Base-by-base conservation (phyloP, 2,329 filamentous ascomycete species). In the Lasiodiplodia sp. region DNA sequence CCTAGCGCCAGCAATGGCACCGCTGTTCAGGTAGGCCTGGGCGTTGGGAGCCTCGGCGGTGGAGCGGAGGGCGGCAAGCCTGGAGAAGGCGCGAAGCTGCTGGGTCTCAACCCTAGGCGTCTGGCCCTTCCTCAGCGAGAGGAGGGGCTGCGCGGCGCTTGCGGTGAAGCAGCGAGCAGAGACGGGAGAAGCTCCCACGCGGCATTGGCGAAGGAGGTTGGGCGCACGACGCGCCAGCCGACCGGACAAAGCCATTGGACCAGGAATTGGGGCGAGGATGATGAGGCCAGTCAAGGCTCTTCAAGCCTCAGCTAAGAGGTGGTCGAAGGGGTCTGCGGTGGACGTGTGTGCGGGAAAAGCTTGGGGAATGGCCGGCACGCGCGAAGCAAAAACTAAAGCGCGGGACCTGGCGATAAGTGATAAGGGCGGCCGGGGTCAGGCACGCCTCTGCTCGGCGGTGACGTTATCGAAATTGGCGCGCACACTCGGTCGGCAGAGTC, bases 11-110 rank as follows among this genome's bases (percentile, higher is more conserved):
- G 94, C 92, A 78, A 97, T 90, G 70, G 90, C 91, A 75, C 94
- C 94, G 82, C 93, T 97, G 78, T 93, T 89, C 75, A 97, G 85
- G 82, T 97, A 97, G 71, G 94, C 92, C 82, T 94, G 90, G 66
- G 94, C 88, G 77, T 91, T 92, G 68, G 94, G 93, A 65, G 92
- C 91, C 72, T 89, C 84, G 81, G 96, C 88, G 58, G 86, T 82
- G 72, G 82, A 76, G 68, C 73, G 53, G 67, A 65, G 76, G 66
- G 75, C 72, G 38, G 75, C 72, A 69, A 79, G 64, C 72, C 78
- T 77, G 71, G 78, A 75, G 72, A 80, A 81, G 56, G 78, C 76
- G 69, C 78, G 76, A 68, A 80, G 74, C 71, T 79, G 78, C 52
- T 76, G 74, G 71, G 74, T 70, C 47, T 73, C 71, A 53, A 75